A percentile compares a stretch with the other conserved stretches of the same genome.
These are phyloP conservation scores for Acer yangbiense DNA, from an alignment of 345 rosid species.

Conservation along the genomic window DNA sequence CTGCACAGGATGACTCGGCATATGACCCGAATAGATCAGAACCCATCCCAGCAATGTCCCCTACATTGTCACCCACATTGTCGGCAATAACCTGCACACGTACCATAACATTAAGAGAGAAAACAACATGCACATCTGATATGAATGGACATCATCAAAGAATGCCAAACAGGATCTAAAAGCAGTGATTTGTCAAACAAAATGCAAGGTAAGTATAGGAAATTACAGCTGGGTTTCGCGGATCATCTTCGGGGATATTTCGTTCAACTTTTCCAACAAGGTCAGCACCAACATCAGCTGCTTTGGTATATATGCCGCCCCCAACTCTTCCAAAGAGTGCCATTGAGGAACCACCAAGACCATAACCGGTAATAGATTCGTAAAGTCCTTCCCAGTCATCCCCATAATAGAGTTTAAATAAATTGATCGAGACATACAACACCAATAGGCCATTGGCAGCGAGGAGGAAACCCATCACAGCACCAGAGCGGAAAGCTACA, in stretches of 20 bases:
- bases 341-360: conserved; percentile 70
- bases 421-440: conserved; percentile 50
- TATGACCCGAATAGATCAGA: conserved; percentile 70
- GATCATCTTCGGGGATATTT: conserved; percentile 73
- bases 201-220: not conserved
- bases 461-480: conserved; percentile 77
- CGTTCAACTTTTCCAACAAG: conserved; percentile 69
- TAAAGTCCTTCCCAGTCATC: conserved; percentile 79
- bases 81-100: conserved; percentile 67
- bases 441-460: conserved; percentile 75
- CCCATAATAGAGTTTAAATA: conserved; percentile 65
- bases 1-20: conserved; percentile 73
- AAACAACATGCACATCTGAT: too few species aligned
- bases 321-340: conserved; percentile 77
- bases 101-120: not conserved
- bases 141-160: too few species aligned
- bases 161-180: not conserved
- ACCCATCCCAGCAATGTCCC: conserved; percentile 80
- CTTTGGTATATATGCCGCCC: conserved; percentile 68
- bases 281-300: conserved; percentile 74
- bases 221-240: conserved; percentile 67
- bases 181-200: not conserved
- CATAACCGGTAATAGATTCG: conserved; percentile 75
- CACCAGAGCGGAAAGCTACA: conserved; percentile 62
- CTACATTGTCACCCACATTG: conserved; percentile 76